Conservation (phyloP, 495 filamentous ascomycete species). For the Penicillium simplicissimum region DNA sequence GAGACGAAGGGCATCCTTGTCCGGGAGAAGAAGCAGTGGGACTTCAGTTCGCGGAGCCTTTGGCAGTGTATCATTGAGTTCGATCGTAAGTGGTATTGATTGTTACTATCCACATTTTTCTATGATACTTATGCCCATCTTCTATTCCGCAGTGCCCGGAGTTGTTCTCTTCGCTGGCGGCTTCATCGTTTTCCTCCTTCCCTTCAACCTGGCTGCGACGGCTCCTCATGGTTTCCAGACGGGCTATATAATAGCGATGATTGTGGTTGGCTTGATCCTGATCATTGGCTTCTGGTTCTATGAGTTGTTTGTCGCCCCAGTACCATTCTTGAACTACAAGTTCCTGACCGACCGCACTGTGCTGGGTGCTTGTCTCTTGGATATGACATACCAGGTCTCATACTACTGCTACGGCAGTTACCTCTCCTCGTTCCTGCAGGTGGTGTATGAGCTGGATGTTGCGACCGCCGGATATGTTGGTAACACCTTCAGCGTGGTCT, state of each 20-base stretch:
- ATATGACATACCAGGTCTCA: slow-evolving; percentile 53
- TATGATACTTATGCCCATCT: neutral
- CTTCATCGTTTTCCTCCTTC: slow-evolving; percentile 57
- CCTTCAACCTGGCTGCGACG: slow-evolving; percentile 50
- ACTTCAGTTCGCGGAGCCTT: neutral
- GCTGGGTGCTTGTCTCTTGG: slow-evolving; percentile 56
- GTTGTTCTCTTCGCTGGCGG: slow-evolving; percentile 54
- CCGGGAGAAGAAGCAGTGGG: neutral
- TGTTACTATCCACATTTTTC: neutral
- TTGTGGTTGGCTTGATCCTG: slow-evolving; percentile 55
- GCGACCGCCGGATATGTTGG: slow-evolving; percentile 52
- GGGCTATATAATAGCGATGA: slow-evolving; percentile 50
- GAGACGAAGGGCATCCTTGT: slow-evolving; percentile 3
- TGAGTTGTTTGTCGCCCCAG: slow-evolving; percentile 53
- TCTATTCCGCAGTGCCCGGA: slow-evolving; percentile 34
- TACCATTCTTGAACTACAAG: slow-evolving; percentile 54
- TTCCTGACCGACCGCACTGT: slow-evolving; percentile 61
- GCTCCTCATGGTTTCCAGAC: slow-evolving; percentile 44
- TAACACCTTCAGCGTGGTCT: slow-evolving; percentile 52
- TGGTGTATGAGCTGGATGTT: slow-evolving; percentile 60
- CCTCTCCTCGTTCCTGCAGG: slow-evolving; percentile 70
- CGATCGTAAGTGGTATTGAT: slow-evolving; percentile 9
- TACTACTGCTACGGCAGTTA: slow-evolving; percentile 50
- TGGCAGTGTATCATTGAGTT: slow-evolving; percentile 14
- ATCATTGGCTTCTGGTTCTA: slow-evolving; percentile 55